phyloP scores from a whole-genome alignment of 345 rosid genomes.

The Passiflora organensis region DNA sequence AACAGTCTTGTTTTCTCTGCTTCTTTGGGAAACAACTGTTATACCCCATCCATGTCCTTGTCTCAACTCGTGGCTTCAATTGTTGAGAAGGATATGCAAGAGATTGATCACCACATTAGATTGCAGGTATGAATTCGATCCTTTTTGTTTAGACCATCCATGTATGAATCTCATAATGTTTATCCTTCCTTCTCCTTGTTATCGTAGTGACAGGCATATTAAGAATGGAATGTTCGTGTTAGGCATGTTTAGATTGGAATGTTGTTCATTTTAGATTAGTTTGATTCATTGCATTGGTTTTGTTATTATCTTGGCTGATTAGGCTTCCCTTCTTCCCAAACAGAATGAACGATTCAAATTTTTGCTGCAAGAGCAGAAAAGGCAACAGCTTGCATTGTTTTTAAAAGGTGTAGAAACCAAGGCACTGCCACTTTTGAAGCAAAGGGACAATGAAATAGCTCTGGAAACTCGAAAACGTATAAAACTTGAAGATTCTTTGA shows the following conservation, averaged over 20 bases:
- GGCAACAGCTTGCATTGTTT: constrained; percentile 18
- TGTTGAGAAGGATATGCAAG: constrained; percentile 51
- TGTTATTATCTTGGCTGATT: background rate
- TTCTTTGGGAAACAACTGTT: constrained; percentile 11
- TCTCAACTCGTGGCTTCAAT: constrained; percentile 21
- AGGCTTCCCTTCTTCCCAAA: background rate
- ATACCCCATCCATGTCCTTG: background rate
- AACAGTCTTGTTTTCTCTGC: constrained; percentile 7
- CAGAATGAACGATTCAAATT: constrained; percentile 36
- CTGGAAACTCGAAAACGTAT: constrained; percentile 16
- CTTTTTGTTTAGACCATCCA: background rate
- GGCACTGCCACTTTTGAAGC: constrained; percentile 19
- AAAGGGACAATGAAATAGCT: constrained; percentile 33
- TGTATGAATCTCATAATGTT: background rate
- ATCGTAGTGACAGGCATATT: no score
- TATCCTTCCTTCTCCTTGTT: background rate
- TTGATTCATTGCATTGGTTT: no score
- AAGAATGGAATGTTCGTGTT: no score
- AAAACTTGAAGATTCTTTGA: constrained; percentile 29
- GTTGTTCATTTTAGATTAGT: no score
- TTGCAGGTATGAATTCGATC: constrained; percentile 43
- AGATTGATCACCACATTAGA: constrained; percentile 51
- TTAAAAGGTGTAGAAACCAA: constrained; percentile 27
- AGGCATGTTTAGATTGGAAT: no score
- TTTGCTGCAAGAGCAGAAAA: constrained; percentile 32